Conservation (phyloP, 2,329 filamentous ascomycete species). For the Zymoseptoria passerinii region DNA sequence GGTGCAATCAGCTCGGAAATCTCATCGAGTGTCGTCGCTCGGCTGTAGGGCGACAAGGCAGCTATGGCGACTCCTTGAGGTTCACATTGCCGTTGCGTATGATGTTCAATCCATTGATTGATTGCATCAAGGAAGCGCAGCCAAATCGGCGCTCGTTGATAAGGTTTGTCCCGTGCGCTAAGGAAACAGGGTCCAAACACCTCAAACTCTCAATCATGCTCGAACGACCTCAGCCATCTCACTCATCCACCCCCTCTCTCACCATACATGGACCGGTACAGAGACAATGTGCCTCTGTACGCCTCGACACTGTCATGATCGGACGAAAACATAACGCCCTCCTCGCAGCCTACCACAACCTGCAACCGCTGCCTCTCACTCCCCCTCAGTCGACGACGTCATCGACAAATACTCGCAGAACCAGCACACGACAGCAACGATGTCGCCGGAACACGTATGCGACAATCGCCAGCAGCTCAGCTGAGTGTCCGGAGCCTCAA, state of each 20-base stretch:
- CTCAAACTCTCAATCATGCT: constrained; percentile 1
- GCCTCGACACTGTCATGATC: constrained; percentile 27
- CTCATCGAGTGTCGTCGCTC: not conserved
- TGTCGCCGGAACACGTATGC: constrained; percentile 22
- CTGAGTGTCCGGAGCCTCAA: constrained; percentile 16
- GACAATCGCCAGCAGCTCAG: constrained; percentile 23
- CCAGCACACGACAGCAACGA: constrained; percentile 24
- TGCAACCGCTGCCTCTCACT: constrained; percentile 20
- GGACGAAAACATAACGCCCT: constrained; percentile 30
- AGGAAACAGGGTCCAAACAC: not conserved
- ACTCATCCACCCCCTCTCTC: not conserved
- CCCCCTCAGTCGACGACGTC: constrained; percentile 31
- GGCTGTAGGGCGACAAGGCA: too few species aligned
- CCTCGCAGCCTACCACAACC: constrained; percentile 23
- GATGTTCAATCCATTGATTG: not conserved
- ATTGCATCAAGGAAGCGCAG: not conserved
- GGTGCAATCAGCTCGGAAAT: not conserved
- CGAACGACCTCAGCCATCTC: constrained; percentile 4
- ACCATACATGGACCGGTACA: constrained; percentile 1
- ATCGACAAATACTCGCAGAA: constrained; percentile 32
- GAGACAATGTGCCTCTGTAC: constrained; percentile 16
- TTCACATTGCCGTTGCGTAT: not conserved
- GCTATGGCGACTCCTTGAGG: not conserved
- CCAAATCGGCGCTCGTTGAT: not conserved
- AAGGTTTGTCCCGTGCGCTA: not conserved